Conservation (phyloP, 108 stramenopile species). For the Schizochytrium sp. region DNA sequence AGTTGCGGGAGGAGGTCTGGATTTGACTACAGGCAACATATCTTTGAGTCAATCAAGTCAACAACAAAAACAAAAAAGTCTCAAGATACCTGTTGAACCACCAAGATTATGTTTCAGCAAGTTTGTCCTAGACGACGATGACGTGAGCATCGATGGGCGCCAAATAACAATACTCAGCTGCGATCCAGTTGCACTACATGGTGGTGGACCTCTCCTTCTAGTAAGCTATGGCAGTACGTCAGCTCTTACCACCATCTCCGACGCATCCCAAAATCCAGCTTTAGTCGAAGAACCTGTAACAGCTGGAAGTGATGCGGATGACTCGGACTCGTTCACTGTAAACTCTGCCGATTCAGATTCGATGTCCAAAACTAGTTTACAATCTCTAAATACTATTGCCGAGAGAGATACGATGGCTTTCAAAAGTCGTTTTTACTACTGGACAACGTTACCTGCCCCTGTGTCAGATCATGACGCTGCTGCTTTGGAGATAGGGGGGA, state of each 20-base stretch:
- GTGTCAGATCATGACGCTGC: constrained; percentile 22
- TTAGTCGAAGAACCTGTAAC: not conserved
- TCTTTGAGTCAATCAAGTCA: too few species aligned
- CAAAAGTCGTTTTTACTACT: not conserved
- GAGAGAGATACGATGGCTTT: not conserved
- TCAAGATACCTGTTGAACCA: not conserved
- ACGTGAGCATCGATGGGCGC: not conserved
- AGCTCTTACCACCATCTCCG: not conserved
- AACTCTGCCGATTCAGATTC: constrained; percentile 1
- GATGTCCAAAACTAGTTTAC: not conserved
- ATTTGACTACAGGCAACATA: too few species aligned
- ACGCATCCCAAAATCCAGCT: not conserved
- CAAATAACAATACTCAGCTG: not conserved
- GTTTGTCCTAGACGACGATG: not conserved
- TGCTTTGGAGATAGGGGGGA: not conserved
- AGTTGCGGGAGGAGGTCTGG: too few species aligned
- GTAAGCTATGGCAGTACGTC: not conserved
- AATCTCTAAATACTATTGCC: not conserved
- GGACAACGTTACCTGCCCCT: not conserved
- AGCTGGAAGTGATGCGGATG: not conserved
- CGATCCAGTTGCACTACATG: constrained; percentile 5
- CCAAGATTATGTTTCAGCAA: not conserved
- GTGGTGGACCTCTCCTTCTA: not conserved
- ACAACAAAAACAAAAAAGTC: not conserved
- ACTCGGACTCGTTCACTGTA: not conserved